phyloP scores from a whole-genome alignment of 1,139 yeast species.

The Protomyces macrosporus region DNA sequence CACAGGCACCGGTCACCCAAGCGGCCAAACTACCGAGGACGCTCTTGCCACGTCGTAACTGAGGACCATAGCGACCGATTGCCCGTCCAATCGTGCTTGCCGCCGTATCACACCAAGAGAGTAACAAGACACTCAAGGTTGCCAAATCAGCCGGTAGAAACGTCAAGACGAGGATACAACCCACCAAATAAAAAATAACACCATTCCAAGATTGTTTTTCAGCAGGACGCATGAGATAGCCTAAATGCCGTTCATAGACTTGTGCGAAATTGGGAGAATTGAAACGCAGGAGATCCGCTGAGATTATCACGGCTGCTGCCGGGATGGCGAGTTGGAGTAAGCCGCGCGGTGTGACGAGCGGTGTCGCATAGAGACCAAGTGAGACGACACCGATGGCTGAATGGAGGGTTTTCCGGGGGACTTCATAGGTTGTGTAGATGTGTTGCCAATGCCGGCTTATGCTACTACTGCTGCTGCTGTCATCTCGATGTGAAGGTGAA shows the following conservation, averaged over 20 bases:
- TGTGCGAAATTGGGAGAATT: slow-evolving; percentile 56
- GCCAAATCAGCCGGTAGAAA: slow-evolving; percentile 71
- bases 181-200: slow-evolving; percentile 40
- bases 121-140: slow-evolving; percentile 64
- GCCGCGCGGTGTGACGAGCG: background rate
- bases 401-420: slow-evolving; percentile 81
- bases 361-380: slow-evolving; percentile 53
- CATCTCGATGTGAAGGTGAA: too few species aligned
- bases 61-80: slow-evolving; percentile 79
- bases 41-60: slow-evolving; percentile 65
- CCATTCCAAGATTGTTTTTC: slow-evolving; percentile 87
- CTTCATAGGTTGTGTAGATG: slow-evolving; percentile 56
- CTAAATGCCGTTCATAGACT: slow-evolving; percentile 58
- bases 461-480: background rate
- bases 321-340: background rate
- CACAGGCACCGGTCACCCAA: slow-evolving; percentile 60
- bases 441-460: background rate
- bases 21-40: slow-evolving; percentile 89
- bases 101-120: slow-evolving; percentile 97
- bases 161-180: slow-evolving; percentile 50
- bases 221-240: slow-evolving; percentile 75
- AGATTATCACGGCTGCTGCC: slow-evolving; percentile 9
- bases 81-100: slow-evolving; percentile 89
- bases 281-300: slow-evolving; percentile 64
- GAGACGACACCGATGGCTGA: slow-evolving; percentile 82